phyloP scores from a whole-genome alignment of 495 filamentous ascomycete genomes.

The Aspergillus incahuasiensis region DNA sequence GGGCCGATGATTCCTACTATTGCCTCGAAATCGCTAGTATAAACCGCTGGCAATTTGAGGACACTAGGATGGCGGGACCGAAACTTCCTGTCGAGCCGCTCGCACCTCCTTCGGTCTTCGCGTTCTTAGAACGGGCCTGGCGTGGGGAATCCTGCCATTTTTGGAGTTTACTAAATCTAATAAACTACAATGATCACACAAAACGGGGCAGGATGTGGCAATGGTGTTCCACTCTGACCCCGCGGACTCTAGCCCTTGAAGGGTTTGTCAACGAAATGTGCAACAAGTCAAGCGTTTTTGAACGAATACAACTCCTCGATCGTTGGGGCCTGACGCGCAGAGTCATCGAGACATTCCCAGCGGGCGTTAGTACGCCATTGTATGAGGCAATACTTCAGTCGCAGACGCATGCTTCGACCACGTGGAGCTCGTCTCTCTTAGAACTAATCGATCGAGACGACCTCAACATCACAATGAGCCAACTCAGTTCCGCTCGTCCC shows the following conservation, averaged over 20 bases:
- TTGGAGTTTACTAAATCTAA: constrained; percentile 55
- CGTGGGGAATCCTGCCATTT: constrained; percentile 42
- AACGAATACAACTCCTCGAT: constrained; percentile 39
- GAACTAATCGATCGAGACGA: constrained; percentile 79
- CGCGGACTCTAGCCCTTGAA: constrained; percentile 62
- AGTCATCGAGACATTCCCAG: constrained; percentile 70
- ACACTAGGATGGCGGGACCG: constrained; percentile 41
- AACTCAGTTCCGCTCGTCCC: constrained; percentile 22
- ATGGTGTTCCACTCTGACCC: constrained; percentile 49
- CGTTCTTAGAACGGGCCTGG: constrained; percentile 50
- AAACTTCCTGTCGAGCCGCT: constrained; percentile 57
- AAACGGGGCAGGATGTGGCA: constrained; percentile 38
- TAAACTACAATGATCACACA: constrained; percentile 37
- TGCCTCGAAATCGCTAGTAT: constrained; percentile 63
- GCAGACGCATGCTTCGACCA: constrained; percentile 72
- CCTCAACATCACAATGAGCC: constrained; percentile 60
- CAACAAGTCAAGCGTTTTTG: constrained; percentile 24
- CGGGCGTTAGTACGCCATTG: constrained; percentile 71
- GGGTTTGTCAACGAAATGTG: constrained; percentile 47
- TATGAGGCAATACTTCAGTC: constrained; percentile 80
- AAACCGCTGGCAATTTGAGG: constrained; percentile 57
- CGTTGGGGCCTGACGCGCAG: constrained; percentile 42
- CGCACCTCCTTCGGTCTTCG: constrained; percentile 64
- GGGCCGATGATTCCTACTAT: constrained; percentile 54
- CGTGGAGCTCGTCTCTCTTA: constrained; percentile 66